Evolutionary conservation across 768 basidiomycete genomes (phyloP).

Genomic region (Hypsizygus marmoreus): DNA sequence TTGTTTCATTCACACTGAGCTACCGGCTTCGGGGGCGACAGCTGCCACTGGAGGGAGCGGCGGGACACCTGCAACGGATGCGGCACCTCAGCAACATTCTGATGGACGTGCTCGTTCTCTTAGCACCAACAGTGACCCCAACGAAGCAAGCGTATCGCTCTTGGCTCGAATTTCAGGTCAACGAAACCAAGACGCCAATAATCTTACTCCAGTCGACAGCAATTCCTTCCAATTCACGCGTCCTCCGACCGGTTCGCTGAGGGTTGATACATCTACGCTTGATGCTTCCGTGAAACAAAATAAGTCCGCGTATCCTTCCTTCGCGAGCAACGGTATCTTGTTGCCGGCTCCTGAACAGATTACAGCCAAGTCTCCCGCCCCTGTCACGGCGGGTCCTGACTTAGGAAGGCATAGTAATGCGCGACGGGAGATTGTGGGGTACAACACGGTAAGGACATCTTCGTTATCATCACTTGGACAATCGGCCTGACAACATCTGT

Average conservation of each 20-base stretch:
- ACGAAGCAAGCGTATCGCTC: constrained; percentile 69
- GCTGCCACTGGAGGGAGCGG: constrained; percentile 45
- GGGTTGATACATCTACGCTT: constrained; percentile 73
- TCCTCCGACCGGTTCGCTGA: constrained; percentile 68
- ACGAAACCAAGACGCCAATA: constrained; percentile 52
- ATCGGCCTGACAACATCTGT: not conserved
- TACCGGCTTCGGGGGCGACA: constrained; percentile 63
- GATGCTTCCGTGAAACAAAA: constrained; percentile 69
- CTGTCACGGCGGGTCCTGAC: constrained; percentile 84
- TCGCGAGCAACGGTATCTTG: constrained; percentile 60
- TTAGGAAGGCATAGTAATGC: constrained; percentile 75
- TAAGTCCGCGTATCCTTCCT: constrained; percentile 83
- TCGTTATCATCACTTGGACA: constrained; percentile 18
- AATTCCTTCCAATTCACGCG: constrained; percentile 58
- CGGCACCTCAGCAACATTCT: constrained; percentile 52
- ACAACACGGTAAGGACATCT: constrained; percentile 76
- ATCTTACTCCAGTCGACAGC: constrained; percentile 55
- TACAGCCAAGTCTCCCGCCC: constrained; percentile 70
- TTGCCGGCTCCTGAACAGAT: constrained; percentile 60
- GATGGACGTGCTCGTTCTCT: constrained; percentile 66
- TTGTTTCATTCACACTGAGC: constrained; percentile 91
- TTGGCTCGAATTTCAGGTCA: constrained; percentile 76
- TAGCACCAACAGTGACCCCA: constrained; percentile 80
- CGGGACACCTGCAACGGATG: constrained; percentile 37
- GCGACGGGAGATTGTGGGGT: constrained; percentile 73